phyloP scores from a whole-genome alignment of 768 basidiomycete species.

The Astraeus odoratus region DNA sequence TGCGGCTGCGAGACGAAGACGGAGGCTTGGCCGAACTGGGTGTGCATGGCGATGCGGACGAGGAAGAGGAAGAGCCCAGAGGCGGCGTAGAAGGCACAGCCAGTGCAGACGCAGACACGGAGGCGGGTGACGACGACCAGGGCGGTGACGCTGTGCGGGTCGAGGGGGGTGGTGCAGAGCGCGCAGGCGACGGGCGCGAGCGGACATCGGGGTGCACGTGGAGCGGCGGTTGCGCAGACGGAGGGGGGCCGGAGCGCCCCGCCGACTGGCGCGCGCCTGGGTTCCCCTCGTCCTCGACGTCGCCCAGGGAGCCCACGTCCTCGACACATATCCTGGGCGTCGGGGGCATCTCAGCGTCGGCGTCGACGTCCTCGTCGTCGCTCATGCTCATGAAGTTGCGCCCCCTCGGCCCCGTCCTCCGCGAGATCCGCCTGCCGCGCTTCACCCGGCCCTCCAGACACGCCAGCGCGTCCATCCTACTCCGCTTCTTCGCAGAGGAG shows the following conservation, averaged over 20 bases:
- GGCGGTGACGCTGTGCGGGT: not conserved
- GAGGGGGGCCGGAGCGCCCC: slow-evolving; percentile 6
- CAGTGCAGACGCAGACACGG: not conserved
- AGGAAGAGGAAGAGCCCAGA: slow-evolving; percentile 8
- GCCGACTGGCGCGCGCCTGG: slow-evolving; percentile 14
- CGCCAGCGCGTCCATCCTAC: slow-evolving; percentile 57
- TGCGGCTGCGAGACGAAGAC: slow-evolving; percentile 9
- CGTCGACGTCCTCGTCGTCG: slow-evolving; percentile 52
- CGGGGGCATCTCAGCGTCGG: slow-evolving; percentile 1
- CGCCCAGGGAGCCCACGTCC: slow-evolving; percentile 21
- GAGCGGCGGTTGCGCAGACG: too few species aligned
- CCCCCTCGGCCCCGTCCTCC: slow-evolving; percentile 15
- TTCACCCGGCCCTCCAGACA: slow-evolving; percentile 50
- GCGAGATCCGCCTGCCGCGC: slow-evolving; percentile 1
- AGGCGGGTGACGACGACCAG: not conserved
- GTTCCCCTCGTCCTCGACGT: slow-evolving; percentile 27
- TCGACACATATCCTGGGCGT: slow-evolving; percentile 13
- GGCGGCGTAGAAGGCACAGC: slow-evolving; percentile 1
- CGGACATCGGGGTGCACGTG: too few species aligned
- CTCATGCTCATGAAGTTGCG: slow-evolving; percentile 62
- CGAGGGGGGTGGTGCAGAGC: not conserved
- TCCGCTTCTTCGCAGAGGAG: slow-evolving; percentile 38
- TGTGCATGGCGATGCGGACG: not conserved
- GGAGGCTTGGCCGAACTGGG: not conserved
- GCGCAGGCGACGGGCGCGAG: not conserved